A percentile compares a stretch with the other conserved stretches of the same genome.
These are phyloP conservation scores for Bryoerythrophyllum caledonicum DNA, from an alignment of 225 moss, liverwort and hornwort genomes.

Conservation along the genomic window DNA sequence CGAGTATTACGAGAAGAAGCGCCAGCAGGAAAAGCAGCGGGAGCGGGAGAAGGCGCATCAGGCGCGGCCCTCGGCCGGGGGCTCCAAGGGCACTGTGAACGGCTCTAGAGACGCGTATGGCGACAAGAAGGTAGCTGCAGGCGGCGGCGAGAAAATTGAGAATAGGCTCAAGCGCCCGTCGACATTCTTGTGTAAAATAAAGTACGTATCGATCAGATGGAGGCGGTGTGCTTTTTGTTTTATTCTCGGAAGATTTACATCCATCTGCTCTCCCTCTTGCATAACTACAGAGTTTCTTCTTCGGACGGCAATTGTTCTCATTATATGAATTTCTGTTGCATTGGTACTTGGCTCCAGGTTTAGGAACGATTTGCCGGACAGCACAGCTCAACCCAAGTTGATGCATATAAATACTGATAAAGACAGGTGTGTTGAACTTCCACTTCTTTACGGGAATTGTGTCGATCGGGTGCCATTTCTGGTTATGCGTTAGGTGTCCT, in stretches of 20 bases:
- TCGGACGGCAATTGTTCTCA: not conserved
- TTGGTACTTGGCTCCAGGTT: conserved; percentile 60
- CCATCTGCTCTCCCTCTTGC: not conserved
- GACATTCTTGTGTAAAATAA: conserved; percentile 99
- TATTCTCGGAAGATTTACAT: not conserved
- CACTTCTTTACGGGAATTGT: not conserved
- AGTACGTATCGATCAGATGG: conserved; percentile 38
- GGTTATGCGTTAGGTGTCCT: not conserved
- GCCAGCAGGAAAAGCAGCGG: conserved; percentile 69
- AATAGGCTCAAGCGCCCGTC: conserved; percentile 95
- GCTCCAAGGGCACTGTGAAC: conserved; percentile 46
- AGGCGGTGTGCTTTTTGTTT: not conserved
- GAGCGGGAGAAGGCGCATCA: conserved; percentile 63
- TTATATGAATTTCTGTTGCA: not conserved
- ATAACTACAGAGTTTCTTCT: not conserved
- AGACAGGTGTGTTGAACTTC: conserved; percentile 74
- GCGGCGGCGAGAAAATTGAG: conserved; percentile 75
- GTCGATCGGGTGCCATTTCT: not conserved
- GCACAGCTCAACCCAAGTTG: conserved; percentile 95
- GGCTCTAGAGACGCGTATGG: conserved; percentile 59
- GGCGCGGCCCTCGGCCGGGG: conserved; percentile 43
- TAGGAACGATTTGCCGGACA: conserved; percentile 97
- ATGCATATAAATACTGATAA: conserved; percentile 91
- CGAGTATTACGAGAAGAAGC: conserved; percentile 81
- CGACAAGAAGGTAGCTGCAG: conserved; percentile 61